Conservation (phyloP, 805 yeast genomes). For the Lachancea sp. region DNA sequence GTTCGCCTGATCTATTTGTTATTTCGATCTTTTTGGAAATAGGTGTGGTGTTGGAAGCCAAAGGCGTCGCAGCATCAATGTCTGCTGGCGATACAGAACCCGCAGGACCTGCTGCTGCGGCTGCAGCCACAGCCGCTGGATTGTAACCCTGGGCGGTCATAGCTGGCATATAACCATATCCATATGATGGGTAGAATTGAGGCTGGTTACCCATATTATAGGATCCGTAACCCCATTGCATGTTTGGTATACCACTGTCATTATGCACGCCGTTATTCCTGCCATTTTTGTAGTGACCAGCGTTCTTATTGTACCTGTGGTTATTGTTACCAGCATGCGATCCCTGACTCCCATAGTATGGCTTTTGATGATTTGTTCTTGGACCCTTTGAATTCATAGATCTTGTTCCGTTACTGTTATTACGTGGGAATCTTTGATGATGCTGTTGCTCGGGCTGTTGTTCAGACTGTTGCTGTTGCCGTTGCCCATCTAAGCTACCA, state of each 20-base stretch:
- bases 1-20: slow-evolving; percentile 32
- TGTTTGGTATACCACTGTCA: slow-evolving; percentile 9
- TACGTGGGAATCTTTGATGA: slow-evolving; percentile 7
- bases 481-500: slow-evolving; percentile 4
- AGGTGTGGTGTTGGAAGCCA: slow-evolving; percentile 11
- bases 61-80: slow-evolving; percentile 2
- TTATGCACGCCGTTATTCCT: slow-evolving; percentile 4
- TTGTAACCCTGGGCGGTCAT: slow-evolving; percentile 9
- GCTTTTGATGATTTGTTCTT: slow-evolving; percentile 4
- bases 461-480: slow-evolving; percentile 8
- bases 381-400: slow-evolving; percentile 3
- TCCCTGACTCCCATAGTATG: slow-evolving; percentile 5
- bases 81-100: slow-evolving; percentile 8
- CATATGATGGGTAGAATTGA: slow-evolving; percentile 9
- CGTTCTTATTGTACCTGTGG: slow-evolving; percentile 4
- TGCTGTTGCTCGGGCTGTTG: slow-evolving; percentile 3
- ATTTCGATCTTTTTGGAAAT: slow-evolving; percentile 27
- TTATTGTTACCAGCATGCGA: neutral
- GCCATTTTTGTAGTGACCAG: slow-evolving; percentile 3
- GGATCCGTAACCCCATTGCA: slow-evolving; percentile 28
- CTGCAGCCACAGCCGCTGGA: slow-evolving; percentile 1
- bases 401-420: slow-evolving; percentile 3
- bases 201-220: slow-evolving; percentile 18
- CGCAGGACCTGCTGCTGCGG: slow-evolving; percentile 4
- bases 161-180: slow-evolving; percentile 9